Conservation (phyloP, 2,329 filamentous ascomycete genomes). For the Seiridium unicorne region DNA sequence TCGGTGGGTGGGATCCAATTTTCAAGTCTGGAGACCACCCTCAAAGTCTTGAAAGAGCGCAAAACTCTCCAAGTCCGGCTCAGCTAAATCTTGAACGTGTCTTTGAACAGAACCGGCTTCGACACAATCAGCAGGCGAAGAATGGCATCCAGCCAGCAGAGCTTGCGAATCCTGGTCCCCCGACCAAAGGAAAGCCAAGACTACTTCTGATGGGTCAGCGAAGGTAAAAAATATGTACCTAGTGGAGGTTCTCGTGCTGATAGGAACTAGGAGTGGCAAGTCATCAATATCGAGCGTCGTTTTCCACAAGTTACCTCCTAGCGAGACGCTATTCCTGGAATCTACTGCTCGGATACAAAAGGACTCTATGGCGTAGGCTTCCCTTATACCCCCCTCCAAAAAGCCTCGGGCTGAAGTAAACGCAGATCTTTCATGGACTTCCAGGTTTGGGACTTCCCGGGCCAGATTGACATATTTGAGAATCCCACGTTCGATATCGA, state of each 20-base stretch:
- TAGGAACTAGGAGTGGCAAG: slow-evolving; percentile 76
- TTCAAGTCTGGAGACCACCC: slow-evolving; percentile 16
- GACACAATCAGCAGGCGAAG: slow-evolving; percentile 42
- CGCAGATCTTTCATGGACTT: slow-evolving; percentile 97
- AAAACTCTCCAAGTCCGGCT: slow-evolving; percentile 49
- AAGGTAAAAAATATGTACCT: slow-evolving; percentile 60
- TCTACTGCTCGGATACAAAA: slow-evolving; percentile 94
- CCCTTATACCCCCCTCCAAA: not conserved
- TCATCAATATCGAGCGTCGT: slow-evolving; percentile 98
- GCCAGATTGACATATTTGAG: slow-evolving; percentile 85
- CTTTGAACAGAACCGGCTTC: slow-evolving; percentile 58
- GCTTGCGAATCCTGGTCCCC: slow-evolving; percentile 37
- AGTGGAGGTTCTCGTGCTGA: not conserved
- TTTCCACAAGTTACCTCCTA: slow-evolving; percentile 97
- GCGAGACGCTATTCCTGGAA: slow-evolving; percentile 92
- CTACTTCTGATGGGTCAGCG: slow-evolving; percentile 93
- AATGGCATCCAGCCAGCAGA: slow-evolving; percentile 46
- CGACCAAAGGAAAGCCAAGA: slow-evolving; percentile 71
- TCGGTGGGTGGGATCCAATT: slow-evolving; percentile 20
- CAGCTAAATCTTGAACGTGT: slow-evolving; percentile 64
- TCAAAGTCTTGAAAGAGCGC: slow-evolving; percentile 13
- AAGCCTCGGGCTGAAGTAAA: not conserved
- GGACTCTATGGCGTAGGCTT: slow-evolving; percentile 84
- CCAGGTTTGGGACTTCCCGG: slow-evolving; percentile 96
- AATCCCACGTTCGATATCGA: slow-evolving; percentile 88